Percentiles rank a stretch among this genome's conserved stretches.
Evolutionary conservation across 192 early-diverging fungal genomes (phyloP).

Genomic region (Dissophora globulifera): DNA sequence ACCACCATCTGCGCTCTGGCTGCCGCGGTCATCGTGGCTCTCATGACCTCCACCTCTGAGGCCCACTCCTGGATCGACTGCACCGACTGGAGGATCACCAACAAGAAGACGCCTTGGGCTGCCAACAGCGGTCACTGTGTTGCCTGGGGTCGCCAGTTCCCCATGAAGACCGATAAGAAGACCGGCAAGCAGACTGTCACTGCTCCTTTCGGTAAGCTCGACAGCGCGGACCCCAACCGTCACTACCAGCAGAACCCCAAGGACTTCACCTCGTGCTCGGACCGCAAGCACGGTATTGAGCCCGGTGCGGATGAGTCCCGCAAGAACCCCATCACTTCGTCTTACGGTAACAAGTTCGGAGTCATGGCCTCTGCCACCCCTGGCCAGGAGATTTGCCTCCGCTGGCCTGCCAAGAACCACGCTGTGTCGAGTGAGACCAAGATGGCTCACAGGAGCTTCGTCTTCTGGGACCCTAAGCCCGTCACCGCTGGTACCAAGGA

Average conservation of each 20-base stretch:
- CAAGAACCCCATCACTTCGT: conserved; percentile 18
- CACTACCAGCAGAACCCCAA: conserved; percentile 40
- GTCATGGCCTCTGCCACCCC: conserved; percentile 23
- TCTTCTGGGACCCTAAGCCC: too few species aligned
- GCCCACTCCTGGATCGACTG: conserved; percentile 44
- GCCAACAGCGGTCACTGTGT: conserved; percentile 14
- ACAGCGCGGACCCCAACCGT: conserved; percentile 14
- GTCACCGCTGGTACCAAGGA: conserved; percentile 15
- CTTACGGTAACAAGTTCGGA: conserved; percentile 36
- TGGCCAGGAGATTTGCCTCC: conserved; percentile 36
- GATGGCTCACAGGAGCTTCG: too few species aligned
- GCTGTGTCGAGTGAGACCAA: conserved; percentile 31
- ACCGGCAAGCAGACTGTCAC: too few species aligned
- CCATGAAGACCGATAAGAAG: too few species aligned
- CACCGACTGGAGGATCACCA: conserved; percentile 17
- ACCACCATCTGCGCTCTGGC: conserved; percentile 21
- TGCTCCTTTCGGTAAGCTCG: conserved; percentile 14
- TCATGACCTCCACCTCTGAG: conserved; percentile 6
- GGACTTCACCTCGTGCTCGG: conserved; percentile 7
- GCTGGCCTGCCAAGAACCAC: conserved; percentile 54
- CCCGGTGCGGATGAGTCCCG: conserved; percentile 14
- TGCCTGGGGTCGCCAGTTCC: conserved; percentile 30
- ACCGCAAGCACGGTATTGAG: conserved; percentile 18
- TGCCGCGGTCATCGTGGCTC: conserved; percentile 12
- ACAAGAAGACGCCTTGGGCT: conserved; percentile 1